Conservation (phyloP, 768 basidiomycete genomes). For the Lentinula edodes region DNA sequence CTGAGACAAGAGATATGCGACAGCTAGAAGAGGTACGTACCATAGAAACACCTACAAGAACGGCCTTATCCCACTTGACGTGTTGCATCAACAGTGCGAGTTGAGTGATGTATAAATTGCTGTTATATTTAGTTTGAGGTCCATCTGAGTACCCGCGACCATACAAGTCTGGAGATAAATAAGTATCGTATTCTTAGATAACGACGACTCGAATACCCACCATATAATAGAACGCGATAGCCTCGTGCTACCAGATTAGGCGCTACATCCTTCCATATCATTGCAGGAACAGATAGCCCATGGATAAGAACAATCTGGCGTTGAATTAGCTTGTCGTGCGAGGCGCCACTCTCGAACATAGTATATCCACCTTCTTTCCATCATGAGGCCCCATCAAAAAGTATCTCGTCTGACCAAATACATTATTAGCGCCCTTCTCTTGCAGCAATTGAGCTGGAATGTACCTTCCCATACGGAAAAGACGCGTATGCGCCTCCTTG, state of each 20-base stretch:
- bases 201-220: constrained; percentile 27
- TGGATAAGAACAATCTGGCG: constrained; percentile 69
- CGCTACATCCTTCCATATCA: constrained; percentile 74
- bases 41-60: constrained; percentile 74
- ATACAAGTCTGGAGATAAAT: constrained; percentile 53
- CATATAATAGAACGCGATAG: constrained; percentile 73
- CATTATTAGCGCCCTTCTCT: neutral
- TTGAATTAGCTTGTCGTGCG: neutral
- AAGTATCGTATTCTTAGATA: neutral
- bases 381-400: constrained; percentile 71
- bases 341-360: neutral
- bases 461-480: constrained; percentile 60
- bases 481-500: constrained; percentile 56
- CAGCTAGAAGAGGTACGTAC: constrained; percentile 27
- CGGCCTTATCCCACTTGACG: constrained; percentile 62
- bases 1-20: neutral
- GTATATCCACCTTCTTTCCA: constrained; percentile 51
- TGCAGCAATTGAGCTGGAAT: constrained; percentile 12
- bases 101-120: constrained; percentile 62
- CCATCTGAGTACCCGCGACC: constrained; percentile 83
- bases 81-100: constrained; percentile 83
- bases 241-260: constrained; percentile 57
- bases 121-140: constrained; percentile 62
- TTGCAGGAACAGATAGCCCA: constrained; percentile 70
- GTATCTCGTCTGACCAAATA: constrained; percentile 52